Evolutionary conservation across 2,329 filamentous ascomycete genomes (phyloP).

Genomic region (Fusarium sp.): DNA sequence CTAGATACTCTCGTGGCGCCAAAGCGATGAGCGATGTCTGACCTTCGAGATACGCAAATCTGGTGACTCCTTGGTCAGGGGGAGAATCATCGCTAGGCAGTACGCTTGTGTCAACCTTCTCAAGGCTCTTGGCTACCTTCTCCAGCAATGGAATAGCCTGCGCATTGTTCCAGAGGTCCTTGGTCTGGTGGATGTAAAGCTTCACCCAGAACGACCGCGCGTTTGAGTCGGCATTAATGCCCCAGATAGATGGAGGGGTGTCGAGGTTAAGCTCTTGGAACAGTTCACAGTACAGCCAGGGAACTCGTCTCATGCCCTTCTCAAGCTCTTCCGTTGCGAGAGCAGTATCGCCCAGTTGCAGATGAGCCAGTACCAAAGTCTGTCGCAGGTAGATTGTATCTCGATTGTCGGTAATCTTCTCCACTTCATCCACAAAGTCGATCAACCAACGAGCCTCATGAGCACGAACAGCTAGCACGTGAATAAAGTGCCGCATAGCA

Average conservation of each 20-base stretch:
- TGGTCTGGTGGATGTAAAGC: slow-evolving; percentile 82
- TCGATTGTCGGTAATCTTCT: slow-evolving; percentile 55
- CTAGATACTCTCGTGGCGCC: slow-evolving; percentile 76
- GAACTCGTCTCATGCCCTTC: slow-evolving; percentile 79
- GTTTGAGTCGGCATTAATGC: slow-evolving; percentile 74
- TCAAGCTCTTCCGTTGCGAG: slow-evolving; percentile 77
- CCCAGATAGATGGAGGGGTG: slow-evolving; percentile 87
- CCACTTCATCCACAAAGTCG: slow-evolving; percentile 70
- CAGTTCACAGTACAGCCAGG: slow-evolving; percentile 87
- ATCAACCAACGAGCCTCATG: slow-evolving; percentile 83
- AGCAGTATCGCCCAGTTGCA: slow-evolving; percentile 77
- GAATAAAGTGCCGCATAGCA: slow-evolving; percentile 83
- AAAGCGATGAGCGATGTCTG: slow-evolving; percentile 78
- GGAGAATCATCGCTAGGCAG: slow-evolving; percentile 59
- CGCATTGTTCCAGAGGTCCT: slow-evolving; percentile 88
- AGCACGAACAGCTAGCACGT: slow-evolving; percentile 87
- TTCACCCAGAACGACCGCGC: slow-evolving; percentile 78
- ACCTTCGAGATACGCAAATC: slow-evolving; percentile 85
- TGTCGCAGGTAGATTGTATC: slow-evolving; percentile 79
- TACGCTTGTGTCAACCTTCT: slow-evolving; percentile 58
- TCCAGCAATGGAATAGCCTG: slow-evolving; percentile 78
- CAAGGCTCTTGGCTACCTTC: slow-evolving; percentile 74
- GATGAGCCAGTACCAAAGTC: slow-evolving; percentile 81
- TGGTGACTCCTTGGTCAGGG: slow-evolving; percentile 69
- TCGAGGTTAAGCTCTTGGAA: slow-evolving; percentile 87